These are phyloP conservation scores for Senna tora DNA, from an alignment of 306 rosid species.

Conservation along the genomic window DNA sequence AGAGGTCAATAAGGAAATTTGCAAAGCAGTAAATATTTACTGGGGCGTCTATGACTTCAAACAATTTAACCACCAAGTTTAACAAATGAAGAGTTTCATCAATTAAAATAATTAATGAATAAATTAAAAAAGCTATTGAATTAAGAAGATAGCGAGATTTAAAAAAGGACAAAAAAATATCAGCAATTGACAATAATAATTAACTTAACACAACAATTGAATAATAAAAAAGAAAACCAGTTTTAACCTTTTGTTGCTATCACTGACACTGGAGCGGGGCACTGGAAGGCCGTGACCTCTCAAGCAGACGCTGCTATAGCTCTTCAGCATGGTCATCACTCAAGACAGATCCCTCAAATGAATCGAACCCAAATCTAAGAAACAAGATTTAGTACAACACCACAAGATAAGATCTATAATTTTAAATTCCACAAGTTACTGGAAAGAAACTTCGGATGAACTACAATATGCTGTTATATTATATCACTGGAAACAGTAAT, in stretches of 20 bases:
- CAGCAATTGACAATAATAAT: neutral
- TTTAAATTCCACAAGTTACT: neutral
- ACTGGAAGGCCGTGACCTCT: conserved; percentile 49
- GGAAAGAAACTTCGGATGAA: neutral
- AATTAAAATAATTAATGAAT: neutral
- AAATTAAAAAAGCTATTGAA: neutral
- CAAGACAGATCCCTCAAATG: neutral
- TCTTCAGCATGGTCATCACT: conserved; percentile 53
- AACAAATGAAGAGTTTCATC: neutral
- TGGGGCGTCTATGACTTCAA: neutral
- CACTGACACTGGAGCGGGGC: conserved; percentile 46
- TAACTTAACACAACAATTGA: neutral
- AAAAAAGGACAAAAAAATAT: neutral
- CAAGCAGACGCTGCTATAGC: conserved; percentile 44
- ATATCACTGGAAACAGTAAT: neutral
- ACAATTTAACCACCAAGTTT: neutral
- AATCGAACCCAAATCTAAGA: neutral
- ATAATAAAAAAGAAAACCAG: neutral
- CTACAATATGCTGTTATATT: neutral
- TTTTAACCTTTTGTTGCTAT: conserved; percentile 49
- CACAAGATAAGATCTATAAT: neutral
- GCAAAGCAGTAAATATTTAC: too few relatives aligned
- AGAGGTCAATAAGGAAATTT: neutral
- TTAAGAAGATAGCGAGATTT: neutral
- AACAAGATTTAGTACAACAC: neutral